A percentile compares a stretch with the other conserved stretches of the same genome.
phyloP scores from a whole-genome alignment of 2,329 filamentous ascomycete species.

The Fusarium dlaminii region DNA sequence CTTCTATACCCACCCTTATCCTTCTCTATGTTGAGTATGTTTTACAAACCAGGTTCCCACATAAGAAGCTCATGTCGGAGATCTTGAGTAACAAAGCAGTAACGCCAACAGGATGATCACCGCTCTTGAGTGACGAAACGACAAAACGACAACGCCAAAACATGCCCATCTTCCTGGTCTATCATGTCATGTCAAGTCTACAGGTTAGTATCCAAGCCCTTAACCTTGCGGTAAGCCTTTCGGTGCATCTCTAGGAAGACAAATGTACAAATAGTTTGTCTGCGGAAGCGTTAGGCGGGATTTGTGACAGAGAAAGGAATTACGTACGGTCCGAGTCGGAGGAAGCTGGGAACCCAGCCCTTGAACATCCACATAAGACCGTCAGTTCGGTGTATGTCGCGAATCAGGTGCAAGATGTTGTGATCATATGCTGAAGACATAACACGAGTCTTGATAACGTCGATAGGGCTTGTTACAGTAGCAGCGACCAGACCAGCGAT shows the following conservation, averaged over 20 bases:
- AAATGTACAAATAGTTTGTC: conserved; percentile 88
- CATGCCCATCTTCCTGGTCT: conserved; percentile 33
- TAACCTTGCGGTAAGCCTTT: conserved; percentile 72
- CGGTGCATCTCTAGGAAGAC: conserved; percentile 89
- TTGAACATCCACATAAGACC: conserved; percentile 87
- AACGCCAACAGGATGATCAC: conserved; percentile 39
- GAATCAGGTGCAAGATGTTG: conserved; percentile 67
- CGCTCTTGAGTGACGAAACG: conserved; percentile 20
- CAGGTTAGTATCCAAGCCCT: conserved; percentile 48
- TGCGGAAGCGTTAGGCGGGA: conserved; percentile 43
- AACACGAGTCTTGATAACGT: conserved; percentile 88
- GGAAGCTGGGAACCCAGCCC: conserved; percentile 84
- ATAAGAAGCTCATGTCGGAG: conserved; percentile 6
- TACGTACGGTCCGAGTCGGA: conserved; percentile 70
- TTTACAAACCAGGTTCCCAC: conserved; percentile 22
- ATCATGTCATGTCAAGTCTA: conserved; percentile 35
- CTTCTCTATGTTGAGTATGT: conserved; percentile 15
- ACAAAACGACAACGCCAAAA: conserved; percentile 39
- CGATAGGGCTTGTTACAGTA: conserved; percentile 84
- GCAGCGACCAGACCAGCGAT: conserved; percentile 85
- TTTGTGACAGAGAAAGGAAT: not conserved
- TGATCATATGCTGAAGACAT: conserved; percentile 72
- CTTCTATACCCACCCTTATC: not conserved
- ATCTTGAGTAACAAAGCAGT: conserved; percentile 16
- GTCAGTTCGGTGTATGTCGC: conserved; percentile 74